Conservation (phyloP, 768 basidiomycete species). For the Tulasnella sp. region DNA sequence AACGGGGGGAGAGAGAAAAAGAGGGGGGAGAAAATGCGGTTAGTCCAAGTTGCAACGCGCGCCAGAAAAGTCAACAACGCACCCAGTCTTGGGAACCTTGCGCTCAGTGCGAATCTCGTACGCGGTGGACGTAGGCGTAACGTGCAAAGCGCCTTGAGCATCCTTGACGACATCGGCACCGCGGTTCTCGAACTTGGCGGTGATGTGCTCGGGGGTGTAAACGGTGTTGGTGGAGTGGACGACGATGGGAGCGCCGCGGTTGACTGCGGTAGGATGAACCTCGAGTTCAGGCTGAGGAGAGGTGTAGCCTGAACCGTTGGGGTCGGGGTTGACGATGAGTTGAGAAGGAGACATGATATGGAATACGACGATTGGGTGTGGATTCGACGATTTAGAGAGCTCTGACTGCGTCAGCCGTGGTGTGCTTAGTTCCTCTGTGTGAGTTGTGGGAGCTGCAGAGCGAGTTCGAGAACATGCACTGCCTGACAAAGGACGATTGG, state of each 20-base stretch:
- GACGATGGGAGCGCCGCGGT: slow-evolving; percentile 64
- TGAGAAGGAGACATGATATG: slow-evolving; percentile 26
- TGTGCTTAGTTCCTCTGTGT: slow-evolving; percentile 81
- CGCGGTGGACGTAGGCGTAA: slow-evolving; percentile 69
- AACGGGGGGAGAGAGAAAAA: slow-evolving; percentile 3
- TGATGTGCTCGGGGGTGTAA: slow-evolving; percentile 78
- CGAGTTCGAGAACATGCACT: slow-evolving; percentile 93
- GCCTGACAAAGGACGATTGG: background rate
- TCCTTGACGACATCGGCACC: slow-evolving; percentile 56
- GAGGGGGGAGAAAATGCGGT: background rate
- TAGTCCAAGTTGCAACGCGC: background rate
- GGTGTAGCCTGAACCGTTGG: slow-evolving; percentile 56
- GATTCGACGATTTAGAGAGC: slow-evolving; percentile 26
- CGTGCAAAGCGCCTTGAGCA: slow-evolving; percentile 62
- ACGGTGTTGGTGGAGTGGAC: slow-evolving; percentile 74
- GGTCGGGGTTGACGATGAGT: slow-evolving; percentile 29
- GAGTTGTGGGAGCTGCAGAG: slow-evolving; percentile 83
- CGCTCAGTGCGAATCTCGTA: slow-evolving; percentile 89
- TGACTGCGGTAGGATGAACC: slow-evolving; percentile 78
- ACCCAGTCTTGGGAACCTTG: slow-evolving; percentile 89
- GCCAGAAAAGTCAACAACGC: slow-evolving; percentile 31
- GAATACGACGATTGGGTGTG: slow-evolving; percentile 1
- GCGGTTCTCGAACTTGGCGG: slow-evolving; percentile 72
- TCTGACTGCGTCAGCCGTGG: slow-evolving; percentile 50
- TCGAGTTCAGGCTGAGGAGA: slow-evolving; percentile 58